phyloP scores from a whole-genome alignment of 2,329 filamentous ascomycete genomes.

The Torrubiella hemipterigena region DNA sequence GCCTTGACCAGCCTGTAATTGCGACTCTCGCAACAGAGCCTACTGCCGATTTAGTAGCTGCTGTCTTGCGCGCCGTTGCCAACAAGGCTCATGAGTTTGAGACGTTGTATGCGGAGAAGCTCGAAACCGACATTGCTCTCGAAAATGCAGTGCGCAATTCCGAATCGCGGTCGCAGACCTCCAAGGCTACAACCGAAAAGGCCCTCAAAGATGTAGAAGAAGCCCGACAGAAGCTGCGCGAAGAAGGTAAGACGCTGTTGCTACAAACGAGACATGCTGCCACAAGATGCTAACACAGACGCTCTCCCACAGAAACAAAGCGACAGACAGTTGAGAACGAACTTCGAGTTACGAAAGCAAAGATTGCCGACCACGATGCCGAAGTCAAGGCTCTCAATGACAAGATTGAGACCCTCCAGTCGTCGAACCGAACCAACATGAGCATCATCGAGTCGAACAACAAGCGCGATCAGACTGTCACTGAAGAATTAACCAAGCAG shows the following conservation, averaged over 20 bases:
- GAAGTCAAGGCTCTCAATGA: conserved; percentile 67
- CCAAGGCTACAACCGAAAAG: conserved; percentile 74
- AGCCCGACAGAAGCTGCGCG: conserved; percentile 65
- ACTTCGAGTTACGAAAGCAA: conserved; percentile 64
- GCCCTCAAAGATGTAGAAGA: conserved; percentile 74
- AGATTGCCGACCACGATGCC: conserved; percentile 59
- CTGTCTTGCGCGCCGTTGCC: conserved; percentile 62
- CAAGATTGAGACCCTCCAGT: conserved; percentile 77
- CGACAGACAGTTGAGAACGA: conserved; percentile 70
- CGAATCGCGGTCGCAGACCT: conserved; percentile 69
- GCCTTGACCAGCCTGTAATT: conserved; percentile 53
- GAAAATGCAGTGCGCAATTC: conserved; percentile 78
- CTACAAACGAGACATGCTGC: no score
- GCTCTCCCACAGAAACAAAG: conserved; percentile 50
- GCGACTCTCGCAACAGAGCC: conserved; percentile 51
- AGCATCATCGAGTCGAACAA: conserved; percentile 85
- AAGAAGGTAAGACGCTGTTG: conserved; percentile 54
- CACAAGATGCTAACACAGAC: conserved; percentile 5
- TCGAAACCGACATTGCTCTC: conserved; percentile 81
- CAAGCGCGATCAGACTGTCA: conserved; percentile 71
- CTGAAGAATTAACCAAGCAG: conserved; percentile 75
- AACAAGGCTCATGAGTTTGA: conserved; percentile 75
- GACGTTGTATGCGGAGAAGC: conserved; percentile 72
- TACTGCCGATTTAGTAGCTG: conserved; percentile 66
- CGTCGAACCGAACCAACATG: conserved; percentile 83